A percentile compares a stretch with the other conserved stretches of the same genome.
Evolutionary conservation across 1,139 yeast species (phyloP).

Genomic region (Oligophagozyma castellii): DNA sequence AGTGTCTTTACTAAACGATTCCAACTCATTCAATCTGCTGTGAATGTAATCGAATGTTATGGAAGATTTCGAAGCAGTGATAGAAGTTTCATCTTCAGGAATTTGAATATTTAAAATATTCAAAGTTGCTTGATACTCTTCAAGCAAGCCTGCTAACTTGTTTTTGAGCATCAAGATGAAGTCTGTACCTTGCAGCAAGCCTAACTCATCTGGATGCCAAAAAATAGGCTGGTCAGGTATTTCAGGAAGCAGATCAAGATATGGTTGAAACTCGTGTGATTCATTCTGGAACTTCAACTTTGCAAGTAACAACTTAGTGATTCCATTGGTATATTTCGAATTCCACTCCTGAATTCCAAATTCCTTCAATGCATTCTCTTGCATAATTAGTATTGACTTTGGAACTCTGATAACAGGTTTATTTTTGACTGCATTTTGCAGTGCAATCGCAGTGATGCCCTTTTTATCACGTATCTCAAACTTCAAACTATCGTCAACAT

Average conservation of each 20-base stretch:
- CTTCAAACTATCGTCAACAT: too few relatives aligned
- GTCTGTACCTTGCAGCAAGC: slow-evolving; percentile 50
- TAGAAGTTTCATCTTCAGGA: slow-evolving; percentile 3
- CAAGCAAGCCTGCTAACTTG: slow-evolving; percentile 20
- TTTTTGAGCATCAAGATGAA: slow-evolving; percentile 26
- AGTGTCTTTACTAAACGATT: slow-evolving; percentile 1
- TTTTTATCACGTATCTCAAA: too few relatives aligned
- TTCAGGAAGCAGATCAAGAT: slow-evolving; percentile 46
- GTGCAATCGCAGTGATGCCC: too few relatives aligned
- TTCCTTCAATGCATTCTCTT: too few relatives aligned
- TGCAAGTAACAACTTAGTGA: slow-evolving; percentile 37
- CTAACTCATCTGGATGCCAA: slow-evolving; percentile 42
- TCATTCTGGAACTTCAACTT: slow-evolving; percentile 25
- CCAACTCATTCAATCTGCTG: background rate
- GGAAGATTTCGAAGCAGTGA: too few relatives aligned
- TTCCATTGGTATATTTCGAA: slow-evolving; percentile 32
- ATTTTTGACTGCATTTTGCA: too few relatives aligned
- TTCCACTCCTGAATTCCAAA: too few relatives aligned
- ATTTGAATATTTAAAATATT: slow-evolving; percentile 4
- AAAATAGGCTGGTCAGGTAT: slow-evolving; percentile 43
- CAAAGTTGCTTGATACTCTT: slow-evolving; percentile 18
- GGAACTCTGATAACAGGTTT: too few relatives aligned
- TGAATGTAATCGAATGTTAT: background rate
- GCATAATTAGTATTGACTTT: too few relatives aligned
- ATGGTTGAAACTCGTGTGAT: slow-evolving; percentile 30